These are phyloP conservation scores for Scutellaria galericulata DNA, from an alignment of 257 asterid species.

Conservation along the genomic window DNA sequence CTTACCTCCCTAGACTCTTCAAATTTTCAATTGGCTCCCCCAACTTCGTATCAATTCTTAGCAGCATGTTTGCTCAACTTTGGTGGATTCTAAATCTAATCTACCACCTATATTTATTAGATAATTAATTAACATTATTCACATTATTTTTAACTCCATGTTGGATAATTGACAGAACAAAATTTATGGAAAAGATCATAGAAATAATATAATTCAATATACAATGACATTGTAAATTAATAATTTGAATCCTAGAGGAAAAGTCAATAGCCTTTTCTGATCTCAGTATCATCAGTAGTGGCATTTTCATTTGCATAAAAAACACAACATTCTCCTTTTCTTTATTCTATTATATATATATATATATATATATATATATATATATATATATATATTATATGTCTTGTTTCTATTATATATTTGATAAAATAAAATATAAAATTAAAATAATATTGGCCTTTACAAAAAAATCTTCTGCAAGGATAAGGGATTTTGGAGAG, in stretches of 20 bases:
- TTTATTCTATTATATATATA: too few species aligned
- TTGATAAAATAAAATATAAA: background rate
- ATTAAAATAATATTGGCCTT: background rate
- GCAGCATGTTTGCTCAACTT: background rate
- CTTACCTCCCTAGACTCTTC: background rate
- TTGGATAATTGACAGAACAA: background rate
- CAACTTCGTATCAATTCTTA: background rate
- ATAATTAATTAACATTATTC: too few species aligned
- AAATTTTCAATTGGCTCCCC: background rate
- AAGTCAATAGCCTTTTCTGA: conserved; percentile 7
- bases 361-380: too few species aligned
- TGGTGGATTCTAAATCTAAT: too few species aligned
- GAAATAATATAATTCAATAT: background rate
- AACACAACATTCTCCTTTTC: background rate
- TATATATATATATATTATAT: too few species aligned
- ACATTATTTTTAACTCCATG: background rate
- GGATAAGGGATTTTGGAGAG: too few species aligned
- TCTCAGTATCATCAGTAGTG: conserved; percentile 19
- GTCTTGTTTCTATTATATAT: too few species aligned
- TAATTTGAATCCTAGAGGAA: background rate
- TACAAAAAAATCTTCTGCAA: background rate
- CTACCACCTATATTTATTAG: too few species aligned
- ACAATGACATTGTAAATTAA: background rate
- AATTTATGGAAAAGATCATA: background rate
- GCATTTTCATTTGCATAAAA: conserved; percentile 26